Base-by-base conservation (phyloP, 768 basidiomycete genomes). In the Trametes cinnabarina region DNA sequence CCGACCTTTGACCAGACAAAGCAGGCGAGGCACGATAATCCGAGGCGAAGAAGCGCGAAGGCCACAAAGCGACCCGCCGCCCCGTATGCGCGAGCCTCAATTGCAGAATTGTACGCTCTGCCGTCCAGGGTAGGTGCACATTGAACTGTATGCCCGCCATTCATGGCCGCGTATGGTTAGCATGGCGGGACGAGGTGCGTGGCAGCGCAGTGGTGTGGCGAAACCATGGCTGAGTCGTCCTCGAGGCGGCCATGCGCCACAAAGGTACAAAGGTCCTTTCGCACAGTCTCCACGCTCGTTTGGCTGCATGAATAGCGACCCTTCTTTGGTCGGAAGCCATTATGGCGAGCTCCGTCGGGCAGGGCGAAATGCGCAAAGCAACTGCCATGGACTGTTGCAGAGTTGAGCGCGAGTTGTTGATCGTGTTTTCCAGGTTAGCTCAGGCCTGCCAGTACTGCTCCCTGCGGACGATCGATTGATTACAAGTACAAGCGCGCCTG, bases 1-100 rank as follows among this genome's bases (percentile, higher is more conserved):
- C 37, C 46, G 17, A 23, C 28, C 54, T 55, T 55, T 55, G 54
- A 17, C 22, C 26, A 19, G 46, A 55, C 54, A 55, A 55, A 55
- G 54, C 54, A 55, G 39, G 46, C 10, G 37, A n/a, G 54, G 46
- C 54, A 41, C 11, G 54, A 25, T 14, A 30, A 37, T 37, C 32
- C 44, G 23, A 20, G 20, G n/a, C 23, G 52, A 44, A 32, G 30
- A 32, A 32, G 30, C 30, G 30, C 30, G 30, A 12, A 12, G 25
- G 43, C 54, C 39, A 55, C 54, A 55, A 55, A 55, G 54, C 46
- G 46, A 37, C 19, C 46, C 30, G 46, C 54, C 14, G 35, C 20
- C 25, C 17, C 17, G 15, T 12, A n/a, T 14, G 9, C 23, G 26
- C 14, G 14, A 30, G 5, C 10, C 28, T 20, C 34, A 28, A 49